phyloP scores from a whole-genome alignment of 257 asterid genomes.

The Solanum appendiculatum region DNA sequence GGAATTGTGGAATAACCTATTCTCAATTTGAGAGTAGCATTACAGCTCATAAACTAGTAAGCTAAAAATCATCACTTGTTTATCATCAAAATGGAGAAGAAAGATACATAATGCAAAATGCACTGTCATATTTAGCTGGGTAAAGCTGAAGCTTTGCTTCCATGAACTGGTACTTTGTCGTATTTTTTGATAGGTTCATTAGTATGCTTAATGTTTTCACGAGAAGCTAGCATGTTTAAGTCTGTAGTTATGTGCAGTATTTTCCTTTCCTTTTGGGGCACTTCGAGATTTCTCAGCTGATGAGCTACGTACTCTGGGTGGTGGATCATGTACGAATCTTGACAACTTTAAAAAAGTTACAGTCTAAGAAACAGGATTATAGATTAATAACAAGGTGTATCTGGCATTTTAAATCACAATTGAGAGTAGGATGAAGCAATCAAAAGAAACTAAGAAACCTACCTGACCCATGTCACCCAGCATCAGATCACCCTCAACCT shows the following conservation, averaged over 20 bases:
- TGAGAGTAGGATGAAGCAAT: neutral
- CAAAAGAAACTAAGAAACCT: neutral
- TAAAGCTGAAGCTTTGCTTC: neutral
- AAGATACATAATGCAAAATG: neutral
- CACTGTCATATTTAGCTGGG: neutral
- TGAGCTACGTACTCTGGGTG: neutral
- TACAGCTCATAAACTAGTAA: neutral
- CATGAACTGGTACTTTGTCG: neutral
- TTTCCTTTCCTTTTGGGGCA: neutral
- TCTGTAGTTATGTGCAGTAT: neutral
- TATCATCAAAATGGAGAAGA: neutral
- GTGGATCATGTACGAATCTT: neutral
- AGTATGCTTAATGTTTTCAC: neutral
- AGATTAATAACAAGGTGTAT: neutral
- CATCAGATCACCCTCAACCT: conserved; percentile 83
- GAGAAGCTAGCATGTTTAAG: neutral
- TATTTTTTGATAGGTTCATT: neutral
- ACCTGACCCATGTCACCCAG: conserved; percentile 98
- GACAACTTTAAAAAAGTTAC: neutral
- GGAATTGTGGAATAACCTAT: neutral
- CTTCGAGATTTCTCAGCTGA: neutral
- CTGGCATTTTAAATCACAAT: neutral
- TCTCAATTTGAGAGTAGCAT: neutral
- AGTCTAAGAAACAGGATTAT: neutral
- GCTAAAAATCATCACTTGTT: neutral